A percentile compares a stretch with the other conserved stretches of the same genome.
Conservation (phyloP, 2,329 filamentous ascomycete species). For the Neoscytalidium dimidiatum region DNA sequence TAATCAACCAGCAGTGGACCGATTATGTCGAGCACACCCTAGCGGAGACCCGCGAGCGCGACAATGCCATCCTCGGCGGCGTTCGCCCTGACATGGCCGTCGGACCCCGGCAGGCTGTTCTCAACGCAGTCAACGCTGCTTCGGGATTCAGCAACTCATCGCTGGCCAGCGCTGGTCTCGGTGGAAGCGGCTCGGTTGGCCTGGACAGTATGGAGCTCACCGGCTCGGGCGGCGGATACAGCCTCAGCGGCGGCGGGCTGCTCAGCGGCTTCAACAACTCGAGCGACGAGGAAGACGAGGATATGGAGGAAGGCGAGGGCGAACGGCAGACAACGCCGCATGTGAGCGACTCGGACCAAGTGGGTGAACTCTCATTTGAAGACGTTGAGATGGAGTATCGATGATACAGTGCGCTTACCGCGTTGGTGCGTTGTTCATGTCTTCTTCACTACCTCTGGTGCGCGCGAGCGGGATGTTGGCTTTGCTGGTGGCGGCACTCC, state of each 20-base stretch:
- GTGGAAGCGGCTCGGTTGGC: slow-evolving; percentile 58
- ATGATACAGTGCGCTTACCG: slow-evolving; percentile 40
- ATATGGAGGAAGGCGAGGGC: slow-evolving; percentile 82
- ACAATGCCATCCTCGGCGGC: slow-evolving; percentile 97
- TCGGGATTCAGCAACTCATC: slow-evolving; percentile 63
- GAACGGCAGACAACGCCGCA: slow-evolving; percentile 55
- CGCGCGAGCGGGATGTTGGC: neutral
- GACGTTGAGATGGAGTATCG: slow-evolving; percentile 63
- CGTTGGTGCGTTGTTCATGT: slow-evolving; percentile 19
- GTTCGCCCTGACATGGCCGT: slow-evolving; percentile 89
- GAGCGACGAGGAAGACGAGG: slow-evolving; percentile 94
- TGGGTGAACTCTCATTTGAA: slow-evolving; percentile 65
- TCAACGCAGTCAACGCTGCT: slow-evolving; percentile 59
- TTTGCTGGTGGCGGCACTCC: neutral
- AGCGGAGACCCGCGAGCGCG: slow-evolving; percentile 89
- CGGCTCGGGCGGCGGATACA: slow-evolving; percentile 59
- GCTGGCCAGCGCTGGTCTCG: slow-evolving; percentile 78
- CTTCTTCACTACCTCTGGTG: slow-evolving; percentile 11
- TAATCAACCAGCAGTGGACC: slow-evolving; percentile 89
- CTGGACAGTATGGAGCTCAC: slow-evolving; percentile 67
- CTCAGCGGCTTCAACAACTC: slow-evolving; percentile 92
- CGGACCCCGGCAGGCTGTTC: slow-evolving; percentile 70
- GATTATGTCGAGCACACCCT: slow-evolving; percentile 92
- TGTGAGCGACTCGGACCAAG: slow-evolving; percentile 62
- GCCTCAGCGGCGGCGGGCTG: slow-evolving; percentile 74